Percentiles rank a stretch among this genome's conserved stretches.
Evolutionary conservation across 345 rosid species (phyloP).

Genomic region (Eutrema heterophyllum): DNA sequence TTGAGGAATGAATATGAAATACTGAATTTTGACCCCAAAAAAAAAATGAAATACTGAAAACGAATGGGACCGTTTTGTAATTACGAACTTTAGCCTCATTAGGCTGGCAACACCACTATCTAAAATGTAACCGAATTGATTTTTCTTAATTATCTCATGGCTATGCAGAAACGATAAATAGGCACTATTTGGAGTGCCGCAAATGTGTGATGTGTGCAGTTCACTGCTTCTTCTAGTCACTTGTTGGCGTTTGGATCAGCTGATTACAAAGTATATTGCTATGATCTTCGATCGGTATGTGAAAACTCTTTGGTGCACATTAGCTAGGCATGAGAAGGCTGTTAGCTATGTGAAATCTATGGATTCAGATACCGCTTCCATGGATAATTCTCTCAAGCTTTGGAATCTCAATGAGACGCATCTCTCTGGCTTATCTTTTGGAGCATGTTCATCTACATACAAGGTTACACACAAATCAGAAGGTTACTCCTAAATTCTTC

Average conservation of each 20-base stretch:
- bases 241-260: conserved; percentile 81
- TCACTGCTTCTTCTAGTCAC: conserved; percentile 61
- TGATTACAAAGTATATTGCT: conserved; percentile 71
- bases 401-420: conserved; percentile 72
- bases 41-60: no score
- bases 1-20: no score
- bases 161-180: conserved; percentile 62
- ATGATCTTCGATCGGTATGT: conserved; percentile 71
- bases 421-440: conserved; percentile 40
- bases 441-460: conserved; percentile 60
- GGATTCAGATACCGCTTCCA: conserved; percentile 86
- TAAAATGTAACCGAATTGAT: no score
- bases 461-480: conserved; percentile 85
- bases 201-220: conserved; percentile 82
- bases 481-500: conserved; percentile 39
- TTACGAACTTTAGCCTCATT: no score
- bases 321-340: conserved; percentile 74
- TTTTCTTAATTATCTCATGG: conserved; percentile 1
- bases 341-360: conserved; percentile 86
- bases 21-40: no score
- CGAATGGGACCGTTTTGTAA: no score
- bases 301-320: conserved; percentile 62
- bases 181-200: conserved; percentile 66
- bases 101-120: no score
- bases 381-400: conserved; percentile 69